Percentiles rank a stretch among this genome's conserved stretches.
These are phyloP conservation scores for Fusarium tanahbumbuense DNA, from an alignment of 2,329 filamentous ascomycete genomes.

Conservation along the genomic window DNA sequence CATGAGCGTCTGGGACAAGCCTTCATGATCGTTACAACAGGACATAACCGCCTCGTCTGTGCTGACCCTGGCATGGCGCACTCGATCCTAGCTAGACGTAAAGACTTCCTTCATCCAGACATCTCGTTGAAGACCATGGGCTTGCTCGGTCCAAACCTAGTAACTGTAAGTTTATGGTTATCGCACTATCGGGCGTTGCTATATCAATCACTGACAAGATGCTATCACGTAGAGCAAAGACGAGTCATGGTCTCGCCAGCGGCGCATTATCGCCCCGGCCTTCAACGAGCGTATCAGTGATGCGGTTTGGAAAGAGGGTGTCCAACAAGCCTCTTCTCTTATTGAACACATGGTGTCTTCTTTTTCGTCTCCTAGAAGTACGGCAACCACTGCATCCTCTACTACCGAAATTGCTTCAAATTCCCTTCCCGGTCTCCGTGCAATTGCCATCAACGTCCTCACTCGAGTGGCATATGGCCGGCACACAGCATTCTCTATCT, in stretches of 20 bases:
- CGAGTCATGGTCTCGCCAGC: background rate
- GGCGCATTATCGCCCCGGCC: background rate
- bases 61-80: background rate
- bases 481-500: background rate
- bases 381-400: no score
- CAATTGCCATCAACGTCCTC: background rate
- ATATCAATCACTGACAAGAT: background rate
- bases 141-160: background rate
- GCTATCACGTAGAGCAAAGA: background rate
- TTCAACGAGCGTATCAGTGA: background rate
- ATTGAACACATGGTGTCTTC: background rate
- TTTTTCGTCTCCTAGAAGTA: background rate
- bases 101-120: background rate
- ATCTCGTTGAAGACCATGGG: background rate
- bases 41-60: background rate
- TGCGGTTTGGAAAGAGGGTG: background rate
- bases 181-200: background rate
- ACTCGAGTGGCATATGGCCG: background rate
- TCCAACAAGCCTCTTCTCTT: background rate
- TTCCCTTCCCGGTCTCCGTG: background rate
- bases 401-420: background rate
- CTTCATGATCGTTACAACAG: background rate
- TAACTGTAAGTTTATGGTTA: background rate
- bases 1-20: background rate
- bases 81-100: background rate